These are phyloP conservation scores for Pseudopyricularia javanii DNA, from an alignment of 2,329 filamentous ascomycete genomes.

Conservation along the genomic window DNA sequence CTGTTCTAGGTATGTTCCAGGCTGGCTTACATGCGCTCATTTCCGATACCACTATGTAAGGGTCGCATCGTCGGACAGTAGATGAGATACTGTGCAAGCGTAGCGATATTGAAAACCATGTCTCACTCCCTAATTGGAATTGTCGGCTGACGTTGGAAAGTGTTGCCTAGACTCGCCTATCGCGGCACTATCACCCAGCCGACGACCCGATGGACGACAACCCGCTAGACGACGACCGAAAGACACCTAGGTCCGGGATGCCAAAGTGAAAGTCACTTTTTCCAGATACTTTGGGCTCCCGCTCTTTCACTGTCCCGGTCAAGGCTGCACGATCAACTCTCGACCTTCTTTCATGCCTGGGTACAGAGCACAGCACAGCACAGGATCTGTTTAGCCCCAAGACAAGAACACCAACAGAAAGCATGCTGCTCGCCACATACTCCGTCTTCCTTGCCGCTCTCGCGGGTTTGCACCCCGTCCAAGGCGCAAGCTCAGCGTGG, in stretches of 20 bases:
- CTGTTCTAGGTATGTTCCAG: background rate
- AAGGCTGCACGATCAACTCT: background rate
- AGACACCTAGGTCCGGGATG: background rate
- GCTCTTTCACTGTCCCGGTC: background rate
- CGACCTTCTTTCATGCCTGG: background rate
- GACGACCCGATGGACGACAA: background rate
- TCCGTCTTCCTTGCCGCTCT: background rate
- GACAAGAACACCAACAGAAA: background rate
- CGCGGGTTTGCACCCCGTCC: background rate
- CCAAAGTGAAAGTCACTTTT: background rate
- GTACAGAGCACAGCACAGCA: background rate
- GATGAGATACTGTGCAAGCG: background rate
- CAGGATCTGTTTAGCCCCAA: background rate
- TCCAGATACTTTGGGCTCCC: background rate
- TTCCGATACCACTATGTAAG: background rate
- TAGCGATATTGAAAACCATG: background rate
- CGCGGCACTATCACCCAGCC: background rate
- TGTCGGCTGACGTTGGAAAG: background rate
- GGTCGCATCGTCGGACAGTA: background rate
- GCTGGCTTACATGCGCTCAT: background rate
- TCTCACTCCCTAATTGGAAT: background rate
- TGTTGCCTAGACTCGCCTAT: background rate
- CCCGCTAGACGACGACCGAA: too few relatives aligned
- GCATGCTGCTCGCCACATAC: background rate
- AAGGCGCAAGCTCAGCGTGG: background rate